These are phyloP conservation scores for Moesziomyces antarcticus DNA, from an alignment of 1,284 basidiomycete species.

Conservation along the genomic window DNA sequence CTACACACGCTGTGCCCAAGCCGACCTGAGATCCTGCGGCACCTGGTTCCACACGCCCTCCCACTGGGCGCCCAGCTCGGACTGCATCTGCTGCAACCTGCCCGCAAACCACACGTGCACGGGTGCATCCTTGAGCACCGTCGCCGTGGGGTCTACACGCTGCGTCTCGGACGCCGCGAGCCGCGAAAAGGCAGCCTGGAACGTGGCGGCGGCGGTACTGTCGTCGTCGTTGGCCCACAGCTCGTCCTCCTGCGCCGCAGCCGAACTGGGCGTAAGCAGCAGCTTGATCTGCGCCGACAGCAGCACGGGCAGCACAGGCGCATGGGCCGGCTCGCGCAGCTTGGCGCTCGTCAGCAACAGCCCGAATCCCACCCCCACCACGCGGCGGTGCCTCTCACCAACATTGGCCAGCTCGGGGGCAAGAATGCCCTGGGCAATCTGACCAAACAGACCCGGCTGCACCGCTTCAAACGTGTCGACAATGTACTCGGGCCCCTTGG, in stretches of 20 bases:
- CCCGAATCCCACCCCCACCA: slow-evolving; percentile 84
- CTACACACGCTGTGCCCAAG: slow-evolving; percentile 13
- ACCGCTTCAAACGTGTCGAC: slow-evolving; percentile 82
- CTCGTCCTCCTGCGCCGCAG: slow-evolving; percentile 73
- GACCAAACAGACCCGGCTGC: slow-evolving; percentile 84
- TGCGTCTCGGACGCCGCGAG: slow-evolving; percentile 77
- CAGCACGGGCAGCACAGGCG: slow-evolving; percentile 47
- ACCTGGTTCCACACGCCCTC: background rate
- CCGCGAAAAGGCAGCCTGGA: slow-evolving; percentile 91
- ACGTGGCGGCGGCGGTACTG: slow-evolving; percentile 73
- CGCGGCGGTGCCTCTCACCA: slow-evolving; percentile 82
- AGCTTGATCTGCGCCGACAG: slow-evolving; percentile 73
- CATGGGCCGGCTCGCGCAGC: slow-evolving; percentile 77
- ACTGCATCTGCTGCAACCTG: background rate
- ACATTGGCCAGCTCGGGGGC: slow-evolving; percentile 84
- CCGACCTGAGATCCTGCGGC: slow-evolving; percentile 1
- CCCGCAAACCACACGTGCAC: slow-evolving; percentile 18
- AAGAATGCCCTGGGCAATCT: slow-evolving; percentile 82
- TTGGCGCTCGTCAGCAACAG: slow-evolving; percentile 74
- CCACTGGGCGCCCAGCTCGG: slow-evolving; percentile 15
- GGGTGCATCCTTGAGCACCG: background rate
- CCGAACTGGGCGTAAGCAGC: slow-evolving; percentile 79
- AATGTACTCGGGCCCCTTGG: slow-evolving; percentile 76
- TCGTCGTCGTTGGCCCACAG: slow-evolving; percentile 90
- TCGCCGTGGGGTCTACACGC: slow-evolving; percentile 6